phyloP scores from a whole-genome alignment of 441 rosid genomes.

The Pelargonium myrrhifolium region DNA sequence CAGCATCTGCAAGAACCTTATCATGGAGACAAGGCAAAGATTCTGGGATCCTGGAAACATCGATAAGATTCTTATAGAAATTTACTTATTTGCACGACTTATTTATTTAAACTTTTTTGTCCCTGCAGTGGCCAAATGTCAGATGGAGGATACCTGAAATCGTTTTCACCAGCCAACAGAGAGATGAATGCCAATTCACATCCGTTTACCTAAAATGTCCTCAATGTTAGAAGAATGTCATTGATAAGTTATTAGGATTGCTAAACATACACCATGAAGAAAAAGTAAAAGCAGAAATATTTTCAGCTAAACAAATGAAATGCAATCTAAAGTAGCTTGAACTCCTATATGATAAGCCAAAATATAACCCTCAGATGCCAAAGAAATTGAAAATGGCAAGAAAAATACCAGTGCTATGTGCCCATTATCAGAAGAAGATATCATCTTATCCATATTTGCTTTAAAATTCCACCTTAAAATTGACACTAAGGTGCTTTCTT shows the following conservation, averaged over 20 bases:
- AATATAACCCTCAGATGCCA: background rate
- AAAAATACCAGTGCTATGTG: conserved; percentile 40
- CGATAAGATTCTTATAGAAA: conserved; percentile 16
- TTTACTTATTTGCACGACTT: conserved; percentile 2
- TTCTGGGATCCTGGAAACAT: conserved; percentile 38
- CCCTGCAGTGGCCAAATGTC: conserved; percentile 13
- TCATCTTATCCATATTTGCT: conserved; percentile 49
- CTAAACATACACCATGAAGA: conserved; percentile 2
- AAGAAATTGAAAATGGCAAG: conserved; percentile 3
- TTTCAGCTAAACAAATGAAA: background rate
- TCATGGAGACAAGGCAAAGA: conserved; percentile 60
- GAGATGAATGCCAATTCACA: conserved; percentile 54
- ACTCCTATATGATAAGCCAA: background rate
- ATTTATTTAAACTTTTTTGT: conserved; percentile 4
- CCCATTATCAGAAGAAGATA: conserved; percentile 38
- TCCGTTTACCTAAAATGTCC: conserved; percentile 42
- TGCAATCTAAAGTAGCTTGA: conserved; percentile 3
- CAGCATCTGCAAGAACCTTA: conserved; percentile 57
- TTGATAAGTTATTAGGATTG: conserved; percentile 13
- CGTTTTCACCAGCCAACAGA: conserved; percentile 34
- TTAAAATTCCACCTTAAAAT: conserved; percentile 56
- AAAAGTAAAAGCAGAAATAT: background rate
- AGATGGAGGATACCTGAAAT: conserved; percentile 34
- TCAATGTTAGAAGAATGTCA: conserved; percentile 13
- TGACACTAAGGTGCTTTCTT: conserved; percentile 47